phyloP scores from a whole-genome alignment of 2,329 filamentous ascomycete species.

The Stagonosporopsis vannaccii region DNA sequence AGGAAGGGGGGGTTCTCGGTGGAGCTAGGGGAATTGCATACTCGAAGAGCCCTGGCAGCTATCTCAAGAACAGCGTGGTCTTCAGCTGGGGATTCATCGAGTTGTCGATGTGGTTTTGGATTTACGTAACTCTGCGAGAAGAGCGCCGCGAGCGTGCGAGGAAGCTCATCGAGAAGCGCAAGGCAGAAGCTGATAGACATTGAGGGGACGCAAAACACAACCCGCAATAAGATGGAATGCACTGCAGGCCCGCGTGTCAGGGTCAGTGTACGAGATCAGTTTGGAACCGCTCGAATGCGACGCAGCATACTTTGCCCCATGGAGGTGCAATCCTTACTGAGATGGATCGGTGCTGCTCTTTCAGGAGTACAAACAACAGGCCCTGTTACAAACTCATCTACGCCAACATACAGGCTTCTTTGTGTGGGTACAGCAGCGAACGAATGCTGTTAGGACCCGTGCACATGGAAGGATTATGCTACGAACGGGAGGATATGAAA shows the following conservation, averaged over 20 bases:
- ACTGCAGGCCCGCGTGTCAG: background rate
- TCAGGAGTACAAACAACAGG: background rate
- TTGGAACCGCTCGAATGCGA: background rate
- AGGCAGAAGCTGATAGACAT: conserved; percentile 37
- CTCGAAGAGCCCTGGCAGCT: conserved; percentile 57
- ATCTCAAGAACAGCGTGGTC: conserved; percentile 81
- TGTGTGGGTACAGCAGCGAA: background rate
- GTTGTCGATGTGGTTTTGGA: conserved; percentile 87
- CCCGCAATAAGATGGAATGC: background rate
- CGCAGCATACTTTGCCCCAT: background rate
- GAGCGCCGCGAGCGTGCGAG: conserved; percentile 43
- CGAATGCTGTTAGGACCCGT: background rate
- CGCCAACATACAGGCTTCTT: too few relatives aligned
- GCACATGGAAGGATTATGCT: background rate
- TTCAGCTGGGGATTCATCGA: conserved; percentile 88
- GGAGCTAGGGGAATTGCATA: conserved; percentile 32
- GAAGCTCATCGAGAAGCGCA: conserved; percentile 42
- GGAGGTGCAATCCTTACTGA: background rate
- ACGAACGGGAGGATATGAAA: background rate
- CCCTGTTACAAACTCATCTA: too few relatives aligned
- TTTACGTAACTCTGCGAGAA: conserved; percentile 48
- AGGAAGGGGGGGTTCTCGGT: conserved; percentile 58
- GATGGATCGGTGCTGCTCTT: background rate
- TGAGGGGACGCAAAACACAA: conserved; percentile 8
- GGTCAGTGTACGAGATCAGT: background rate